phyloP scores from a whole-genome alignment of 306 rosid genomes.

The Dicorynia guianensis region DNA sequence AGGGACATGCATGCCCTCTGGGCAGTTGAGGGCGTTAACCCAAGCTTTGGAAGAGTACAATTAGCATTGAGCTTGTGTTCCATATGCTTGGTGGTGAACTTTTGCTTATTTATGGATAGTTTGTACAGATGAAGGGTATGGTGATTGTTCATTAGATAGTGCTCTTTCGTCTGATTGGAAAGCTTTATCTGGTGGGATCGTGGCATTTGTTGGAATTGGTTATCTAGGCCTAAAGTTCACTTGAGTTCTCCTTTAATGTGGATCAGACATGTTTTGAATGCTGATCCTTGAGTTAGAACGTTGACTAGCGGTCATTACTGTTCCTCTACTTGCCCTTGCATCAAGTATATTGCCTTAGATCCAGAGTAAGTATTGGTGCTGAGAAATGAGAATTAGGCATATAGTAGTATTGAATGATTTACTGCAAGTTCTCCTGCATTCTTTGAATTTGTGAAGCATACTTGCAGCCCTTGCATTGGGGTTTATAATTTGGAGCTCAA shows the following conservation, averaged over 20 bases:
- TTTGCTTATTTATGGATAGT: neutral
- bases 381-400: neutral
- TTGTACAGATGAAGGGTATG: neutral
- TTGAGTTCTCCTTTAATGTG: neutral
- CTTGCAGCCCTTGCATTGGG: neutral
- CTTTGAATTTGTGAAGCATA: slow-evolving; percentile 12
- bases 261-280: neutral
- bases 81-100: neutral
- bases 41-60: neutral
- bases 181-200: neutral
- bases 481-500: slow-evolving; percentile 11
- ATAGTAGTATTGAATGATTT: neutral
- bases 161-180: neutral
- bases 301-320: neutral
- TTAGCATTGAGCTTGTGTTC: neutral
- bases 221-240: neutral
- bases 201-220: neutral
- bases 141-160: no score
- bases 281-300: neutral
- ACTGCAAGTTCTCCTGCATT: neutral
- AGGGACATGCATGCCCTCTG: neutral
- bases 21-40: neutral
- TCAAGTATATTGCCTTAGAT: slow-evolving; percentile 11
- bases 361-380: slow-evolving; percentile 2
- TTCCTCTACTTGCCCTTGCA: neutral